A percentile compares a stretch with the other conserved stretches of the same genome.
These are phyloP conservation scores for Capsicum baccatum DNA, from an alignment of 257 asterid species.

Conservation along the genomic window DNA sequence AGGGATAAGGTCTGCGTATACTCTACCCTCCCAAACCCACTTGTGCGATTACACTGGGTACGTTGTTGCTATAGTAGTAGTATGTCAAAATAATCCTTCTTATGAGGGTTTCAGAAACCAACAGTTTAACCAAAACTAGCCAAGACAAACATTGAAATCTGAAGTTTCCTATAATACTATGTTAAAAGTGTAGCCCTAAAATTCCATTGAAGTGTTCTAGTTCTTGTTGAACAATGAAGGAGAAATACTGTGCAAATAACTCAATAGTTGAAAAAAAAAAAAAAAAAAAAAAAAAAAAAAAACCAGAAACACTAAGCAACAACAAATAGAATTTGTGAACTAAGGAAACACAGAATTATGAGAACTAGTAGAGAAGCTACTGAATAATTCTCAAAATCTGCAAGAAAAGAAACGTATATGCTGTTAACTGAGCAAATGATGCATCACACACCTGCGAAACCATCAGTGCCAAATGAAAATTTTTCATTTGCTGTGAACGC, in stretches of 20 bases:
- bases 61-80: neutral
- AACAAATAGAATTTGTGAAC: neutral
- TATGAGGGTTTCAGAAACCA: slow-evolving; percentile 21
- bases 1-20: no score
- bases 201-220: neutral
- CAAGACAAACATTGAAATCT: neutral
- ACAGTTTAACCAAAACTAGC: slow-evolving; percentile 9
- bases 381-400: slow-evolving; percentile 6
- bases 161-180: neutral
- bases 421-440: slow-evolving; percentile 30
- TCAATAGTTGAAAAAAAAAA: neutral
- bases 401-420: slow-evolving; percentile 13
- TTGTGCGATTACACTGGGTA: no score
- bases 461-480: slow-evolving; percentile 88
- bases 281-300: neutral
- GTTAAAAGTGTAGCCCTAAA: slow-evolving; percentile 22
- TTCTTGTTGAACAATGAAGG: slow-evolving; percentile 9
- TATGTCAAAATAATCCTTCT: slow-evolving; percentile 6
- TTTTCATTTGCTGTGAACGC: slow-evolving; percentile 91
- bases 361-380: slow-evolving; percentile 3
- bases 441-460: slow-evolving; percentile 75
- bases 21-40: no score
- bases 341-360: neutral
- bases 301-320: neutral
- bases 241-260: slow-evolving; percentile 17